Base-by-base conservation (phyloP, 2,329 filamentous ascomycete species). In the Colletotrichum sp. region DNA sequence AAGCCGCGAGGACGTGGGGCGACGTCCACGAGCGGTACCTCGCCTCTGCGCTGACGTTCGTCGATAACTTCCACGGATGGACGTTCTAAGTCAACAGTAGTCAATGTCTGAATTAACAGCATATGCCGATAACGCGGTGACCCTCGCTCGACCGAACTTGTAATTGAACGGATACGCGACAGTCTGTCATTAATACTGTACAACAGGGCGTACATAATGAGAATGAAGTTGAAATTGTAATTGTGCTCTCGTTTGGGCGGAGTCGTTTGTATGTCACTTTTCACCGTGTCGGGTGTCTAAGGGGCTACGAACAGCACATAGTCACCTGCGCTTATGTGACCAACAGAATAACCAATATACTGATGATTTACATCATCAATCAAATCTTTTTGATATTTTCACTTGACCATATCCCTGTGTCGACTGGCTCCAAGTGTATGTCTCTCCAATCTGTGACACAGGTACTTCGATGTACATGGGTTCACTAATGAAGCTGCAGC, bases 51-150 rank as follows among this genome's bases (percentile, higher is more conserved):
- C 89, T 95, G 26, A 90, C 91, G 66, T 95, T 96, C 84, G 93
- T 91, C 5, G 92, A 95, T 77, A 93, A 94, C 74, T 96, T 96
- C 81, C 84, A 91, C 52, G 92, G 92, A 0, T 96, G 95, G 95
- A 83, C 83, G 7, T 86, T 84, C 77, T 86, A 75, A 82, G 21
- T 21, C 15, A 21, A 21, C 30, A 63, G 18, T 34, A 34, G 30
- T 62, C 2, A 18, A 2, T 36, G 32, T n/a, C 30, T 63, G 21
- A 63, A 63, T 6, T 15, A 63, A 63, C 30, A 63, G 21, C 59
- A 63, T 30, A n/a, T 32, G 59, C 32, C 30, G 30, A 63, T 21
- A 15, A 34, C 7, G n/a, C 30, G 30, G 21, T 9, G 18, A 15
- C 36, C 7, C 28, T 28, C 44, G 39, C 55, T 34, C 28, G 59